These are phyloP conservation scores for Colletotrichum sp. DNA, from an alignment of 2,329 filamentous ascomycete genomes.

Conservation along the genomic window DNA sequence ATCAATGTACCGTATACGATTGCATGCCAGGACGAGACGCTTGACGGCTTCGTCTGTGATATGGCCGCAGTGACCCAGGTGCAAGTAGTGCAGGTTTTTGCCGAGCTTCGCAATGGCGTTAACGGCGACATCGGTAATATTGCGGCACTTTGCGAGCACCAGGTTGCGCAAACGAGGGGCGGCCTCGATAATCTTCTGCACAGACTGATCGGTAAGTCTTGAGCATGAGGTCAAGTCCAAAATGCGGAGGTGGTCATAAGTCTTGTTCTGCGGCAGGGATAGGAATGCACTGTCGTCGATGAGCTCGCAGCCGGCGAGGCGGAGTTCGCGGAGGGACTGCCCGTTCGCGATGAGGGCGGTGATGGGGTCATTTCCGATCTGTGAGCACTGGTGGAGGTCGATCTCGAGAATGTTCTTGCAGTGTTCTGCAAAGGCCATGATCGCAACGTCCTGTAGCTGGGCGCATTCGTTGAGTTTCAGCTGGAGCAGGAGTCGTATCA, in stretches of 20 bases:
- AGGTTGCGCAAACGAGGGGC: slow-evolving; percentile 91
- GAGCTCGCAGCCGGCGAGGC: slow-evolving; percentile 82
- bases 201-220: slow-evolving; percentile 82
- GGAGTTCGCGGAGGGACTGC: slow-evolving; percentile 85
- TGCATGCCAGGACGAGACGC: slow-evolving; percentile 83
- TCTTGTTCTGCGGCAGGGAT: slow-evolving; percentile 69
- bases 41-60: slow-evolving; percentile 92
- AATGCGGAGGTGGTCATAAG: slow-evolving; percentile 88
- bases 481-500: slow-evolving; percentile 47
- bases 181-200: slow-evolving; percentile 85
- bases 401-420: slow-evolving; percentile 96
- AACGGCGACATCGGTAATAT: slow-evolving; percentile 89
- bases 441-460: slow-evolving; percentile 82
- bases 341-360: slow-evolving; percentile 81
- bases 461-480: slow-evolving; percentile 93
- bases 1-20: slow-evolving; percentile 95
- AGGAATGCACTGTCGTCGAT: slow-evolving; percentile 91
- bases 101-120: slow-evolving; percentile 86
- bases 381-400: slow-evolving; percentile 85
- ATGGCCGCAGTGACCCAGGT: slow-evolving; percentile 89
- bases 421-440: slow-evolving; percentile 84
- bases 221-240: slow-evolving; percentile 91
- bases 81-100: slow-evolving; percentile 96
- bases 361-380: slow-evolving; percentile 83
- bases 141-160: slow-evolving; percentile 91